Conservation (phyloP, 2,329 filamentous ascomycete species). For the Chaetomium globosum region DNA sequence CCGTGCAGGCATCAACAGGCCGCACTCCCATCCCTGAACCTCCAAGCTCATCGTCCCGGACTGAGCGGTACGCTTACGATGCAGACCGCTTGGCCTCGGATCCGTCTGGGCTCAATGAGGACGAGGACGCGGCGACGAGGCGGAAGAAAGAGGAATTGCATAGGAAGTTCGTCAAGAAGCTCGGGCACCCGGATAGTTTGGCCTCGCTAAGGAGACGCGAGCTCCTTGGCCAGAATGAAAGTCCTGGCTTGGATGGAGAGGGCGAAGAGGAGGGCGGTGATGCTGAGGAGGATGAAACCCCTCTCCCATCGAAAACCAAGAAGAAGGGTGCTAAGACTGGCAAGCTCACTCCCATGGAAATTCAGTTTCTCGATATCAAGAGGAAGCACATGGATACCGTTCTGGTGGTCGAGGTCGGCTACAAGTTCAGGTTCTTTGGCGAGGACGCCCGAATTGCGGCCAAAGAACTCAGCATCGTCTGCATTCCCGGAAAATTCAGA, state of each 20-base stretch:
- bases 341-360: conserved; percentile 93
- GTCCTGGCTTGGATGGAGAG: conserved; percentile 54
- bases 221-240: conserved; percentile 56
- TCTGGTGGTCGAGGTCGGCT: conserved; percentile 91
- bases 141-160: conserved; percentile 73
- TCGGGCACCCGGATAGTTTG: conserved; percentile 83
- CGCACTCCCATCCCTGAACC: conserved; percentile 31
- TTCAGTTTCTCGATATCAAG: conserved; percentile 93
- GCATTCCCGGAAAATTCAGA: conserved; percentile 91
- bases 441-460: conserved; percentile 89
- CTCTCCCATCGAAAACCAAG: conserved; percentile 52
- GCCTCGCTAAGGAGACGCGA: conserved; percentile 65
- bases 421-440: conserved; percentile 97
- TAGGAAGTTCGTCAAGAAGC: conserved; percentile 82
- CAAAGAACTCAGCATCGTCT: conserved; percentile 90
- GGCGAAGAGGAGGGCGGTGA: conserved; percentile 60
- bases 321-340: conserved; percentile 72
- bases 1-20: conserved; percentile 38
- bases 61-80: conserved; percentile 57
- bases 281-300: conserved; percentile 59
- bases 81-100: conserved; percentile 47
- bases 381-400: conserved; percentile 85
- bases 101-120: conserved; percentile 44
- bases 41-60: conserved; percentile 44
- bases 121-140: conserved; percentile 51